These are phyloP conservation scores for Rhizopus arrhizus DNA, from an alignment of 371 early-diverging fungal genomes.

Conservation along the genomic window DNA sequence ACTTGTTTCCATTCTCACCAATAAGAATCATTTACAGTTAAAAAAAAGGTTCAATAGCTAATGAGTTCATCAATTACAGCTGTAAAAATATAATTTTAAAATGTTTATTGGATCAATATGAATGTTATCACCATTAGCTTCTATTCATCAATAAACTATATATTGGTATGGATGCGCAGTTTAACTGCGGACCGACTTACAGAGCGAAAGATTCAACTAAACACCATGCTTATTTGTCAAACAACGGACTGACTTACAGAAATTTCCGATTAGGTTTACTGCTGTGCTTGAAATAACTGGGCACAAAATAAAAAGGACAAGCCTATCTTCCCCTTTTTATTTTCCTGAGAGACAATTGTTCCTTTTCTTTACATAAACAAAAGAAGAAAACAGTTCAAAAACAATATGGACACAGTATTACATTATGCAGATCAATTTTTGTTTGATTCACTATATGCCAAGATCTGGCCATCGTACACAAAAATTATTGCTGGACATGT, in stretches of 20 bases:
- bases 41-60: too few relatives aligned
- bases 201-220: too few relatives aligned
- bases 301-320: slow-evolving; percentile 15
- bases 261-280: slow-evolving; percentile 18
- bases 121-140: too few relatives aligned
- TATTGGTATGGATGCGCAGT: too few relatives aligned
- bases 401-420: slow-evolving; percentile 73
- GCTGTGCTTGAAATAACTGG: slow-evolving; percentile 16
- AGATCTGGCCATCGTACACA: slow-evolving; percentile 29
- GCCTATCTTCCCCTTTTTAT: slow-evolving; percentile 4
- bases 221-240: too few relatives aligned
- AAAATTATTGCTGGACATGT: slow-evolving; percentile 33
- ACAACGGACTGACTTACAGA: slow-evolving; percentile 31
- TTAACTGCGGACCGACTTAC: too few relatives aligned
- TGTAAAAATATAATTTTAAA: too few relatives aligned
- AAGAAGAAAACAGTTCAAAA: not conserved
- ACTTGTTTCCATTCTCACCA: too few relatives aligned
- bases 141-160: too few relatives aligned
- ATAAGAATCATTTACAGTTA: too few relatives aligned
- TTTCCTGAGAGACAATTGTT: not conserved
- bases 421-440: slow-evolving; percentile 64
- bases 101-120: too few relatives aligned
- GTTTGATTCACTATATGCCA: slow-evolving; percentile 60
- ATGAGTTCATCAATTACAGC: too few relatives aligned
- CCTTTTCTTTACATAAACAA: slow-evolving; percentile 1